These are phyloP conservation scores for Teunomyces cretensis DNA, from an alignment of 805 yeast genomes.

Conservation along the genomic window DNA sequence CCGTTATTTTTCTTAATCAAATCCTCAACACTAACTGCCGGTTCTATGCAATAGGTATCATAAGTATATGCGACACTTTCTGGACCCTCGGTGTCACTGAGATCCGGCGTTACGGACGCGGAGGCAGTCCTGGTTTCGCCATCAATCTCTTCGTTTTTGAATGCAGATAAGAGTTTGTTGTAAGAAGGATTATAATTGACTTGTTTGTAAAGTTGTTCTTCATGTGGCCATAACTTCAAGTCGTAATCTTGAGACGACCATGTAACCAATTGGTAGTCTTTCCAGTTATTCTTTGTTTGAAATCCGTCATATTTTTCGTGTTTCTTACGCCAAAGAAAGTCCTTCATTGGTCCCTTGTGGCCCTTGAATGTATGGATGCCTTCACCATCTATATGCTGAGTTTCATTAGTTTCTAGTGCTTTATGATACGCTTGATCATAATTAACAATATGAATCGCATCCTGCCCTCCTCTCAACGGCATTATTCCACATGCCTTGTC, in stretches of 20 bases:
- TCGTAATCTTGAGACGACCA: constrained; percentile 88
- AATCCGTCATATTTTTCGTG: constrained; percentile 46
- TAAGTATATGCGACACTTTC: constrained; percentile 18
- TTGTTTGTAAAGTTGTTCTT: constrained; percentile 32
- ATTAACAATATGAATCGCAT: constrained; percentile 57
- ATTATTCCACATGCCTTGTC: constrained; percentile 74
- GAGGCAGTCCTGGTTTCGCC: background rate
- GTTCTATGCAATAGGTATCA: constrained; percentile 36
- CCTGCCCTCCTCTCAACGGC: constrained; percentile 87
- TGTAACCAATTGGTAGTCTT: constrained; percentile 88
- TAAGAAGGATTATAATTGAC: constrained; percentile 41
- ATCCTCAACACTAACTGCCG: constrained; percentile 33
- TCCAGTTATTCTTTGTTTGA: constrained; percentile 53
- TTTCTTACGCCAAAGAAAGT: constrained; percentile 78
- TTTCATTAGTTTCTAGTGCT: constrained; percentile 23
- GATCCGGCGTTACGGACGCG: background rate
- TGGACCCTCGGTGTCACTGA: background rate
- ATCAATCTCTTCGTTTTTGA: constrained; percentile 5
- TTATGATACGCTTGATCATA: constrained; percentile 35
- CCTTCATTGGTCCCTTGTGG: constrained; percentile 81
- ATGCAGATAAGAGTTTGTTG: constrained; percentile 20
- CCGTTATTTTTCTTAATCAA: constrained; percentile 31
- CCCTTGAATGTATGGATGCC: constrained; percentile 60
- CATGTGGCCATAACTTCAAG: constrained; percentile 74
- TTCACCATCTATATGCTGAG: constrained; percentile 18